Percentiles rank a stretch among this genome's conserved stretches.
Conservation (phyloP, 176 grass and related monocot species). For the Musa beccarii region DNA sequence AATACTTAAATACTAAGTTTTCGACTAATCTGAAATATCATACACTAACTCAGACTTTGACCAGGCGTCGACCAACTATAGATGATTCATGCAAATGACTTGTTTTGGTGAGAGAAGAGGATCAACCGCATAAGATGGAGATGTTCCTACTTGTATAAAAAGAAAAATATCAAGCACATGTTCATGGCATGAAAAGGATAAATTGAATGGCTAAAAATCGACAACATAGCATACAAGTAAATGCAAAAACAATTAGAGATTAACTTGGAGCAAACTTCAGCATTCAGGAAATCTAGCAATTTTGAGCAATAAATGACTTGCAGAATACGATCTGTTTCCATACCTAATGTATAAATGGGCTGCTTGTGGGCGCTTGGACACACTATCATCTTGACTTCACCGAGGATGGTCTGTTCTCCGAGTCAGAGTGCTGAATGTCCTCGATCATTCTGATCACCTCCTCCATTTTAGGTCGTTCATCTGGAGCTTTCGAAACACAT, state of each 20-base stretch:
- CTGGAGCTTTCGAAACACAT: constrained; percentile 38
- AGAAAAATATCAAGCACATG: too few relatives aligned
- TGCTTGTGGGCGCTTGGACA: not conserved
- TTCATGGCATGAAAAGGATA: too few relatives aligned
- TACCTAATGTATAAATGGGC: not conserved
- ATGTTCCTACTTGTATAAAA: too few relatives aligned
- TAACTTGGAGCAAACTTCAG: not conserved
- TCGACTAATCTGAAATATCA: too few relatives aligned
- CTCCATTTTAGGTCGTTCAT: constrained; percentile 78
- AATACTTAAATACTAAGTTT: too few relatives aligned
- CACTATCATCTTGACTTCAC: constrained; percentile 29
- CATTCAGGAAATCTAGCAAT: not conserved
- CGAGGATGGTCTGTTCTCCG: constrained; percentile 40
- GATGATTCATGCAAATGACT: too few relatives aligned
- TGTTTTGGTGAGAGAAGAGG: too few relatives aligned
- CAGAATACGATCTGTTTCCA: not conserved
- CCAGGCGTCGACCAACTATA: too few relatives aligned
- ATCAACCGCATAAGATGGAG: too few relatives aligned
- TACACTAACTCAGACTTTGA: too few relatives aligned
- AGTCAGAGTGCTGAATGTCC: constrained; percentile 45
- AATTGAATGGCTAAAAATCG: too few relatives aligned
- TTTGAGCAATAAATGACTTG: not conserved
- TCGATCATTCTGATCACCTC: constrained; percentile 67
- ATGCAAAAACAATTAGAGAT: not conserved
- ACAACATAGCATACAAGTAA: not conserved